phyloP scores from a whole-genome alignment of 2,329 filamentous ascomycete genomes.

The Falciphora oryzae region DNA sequence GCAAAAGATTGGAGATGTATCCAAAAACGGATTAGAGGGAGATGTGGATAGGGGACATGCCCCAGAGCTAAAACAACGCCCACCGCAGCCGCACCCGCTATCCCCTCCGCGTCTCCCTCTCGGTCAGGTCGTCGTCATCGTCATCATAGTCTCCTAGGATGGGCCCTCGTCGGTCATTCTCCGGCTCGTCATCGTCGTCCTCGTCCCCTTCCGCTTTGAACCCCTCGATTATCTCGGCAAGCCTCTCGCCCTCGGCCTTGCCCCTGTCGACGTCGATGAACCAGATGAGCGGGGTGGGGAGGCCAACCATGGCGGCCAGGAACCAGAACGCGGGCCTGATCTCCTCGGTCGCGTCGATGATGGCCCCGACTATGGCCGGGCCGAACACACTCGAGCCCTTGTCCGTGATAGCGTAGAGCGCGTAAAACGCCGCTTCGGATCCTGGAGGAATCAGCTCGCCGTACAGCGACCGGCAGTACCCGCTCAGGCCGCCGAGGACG shows the following conservation, averaged over 20 bases:
- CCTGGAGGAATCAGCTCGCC: constrained; percentile 92
- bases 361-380: constrained; percentile 85
- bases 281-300: constrained; percentile 79
- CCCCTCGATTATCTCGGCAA: constrained; percentile 56
- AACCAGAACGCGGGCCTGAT: constrained; percentile 91
- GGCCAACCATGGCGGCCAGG: constrained; percentile 72
- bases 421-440: constrained; percentile 93
- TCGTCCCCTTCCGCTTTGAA: constrained; percentile 25
- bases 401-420: constrained; percentile 94
- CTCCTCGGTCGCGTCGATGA: constrained; percentile 77
- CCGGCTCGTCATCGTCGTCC: constrained; percentile 20
- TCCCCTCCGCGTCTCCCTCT: not conserved
- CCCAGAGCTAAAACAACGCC: not conserved
- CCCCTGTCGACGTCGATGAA: constrained; percentile 80
- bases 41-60: too few species aligned
- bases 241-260: constrained; percentile 58
- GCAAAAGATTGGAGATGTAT: not conserved
- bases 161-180: constrained; percentile 26
- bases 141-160: constrained; percentile 30
- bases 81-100: not conserved
- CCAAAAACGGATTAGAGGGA: not conserved
- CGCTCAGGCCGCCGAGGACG: constrained; percentile 85
- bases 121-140: constrained; percentile 17
- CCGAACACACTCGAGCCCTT: constrained; percentile 94
- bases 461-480: constrained; percentile 87